A percentile compares a stretch with the other conserved stretches of the same genome.
Conservation (phyloP, 768 basidiomycete genomes). For the Xerocomellus intermedius region DNA sequence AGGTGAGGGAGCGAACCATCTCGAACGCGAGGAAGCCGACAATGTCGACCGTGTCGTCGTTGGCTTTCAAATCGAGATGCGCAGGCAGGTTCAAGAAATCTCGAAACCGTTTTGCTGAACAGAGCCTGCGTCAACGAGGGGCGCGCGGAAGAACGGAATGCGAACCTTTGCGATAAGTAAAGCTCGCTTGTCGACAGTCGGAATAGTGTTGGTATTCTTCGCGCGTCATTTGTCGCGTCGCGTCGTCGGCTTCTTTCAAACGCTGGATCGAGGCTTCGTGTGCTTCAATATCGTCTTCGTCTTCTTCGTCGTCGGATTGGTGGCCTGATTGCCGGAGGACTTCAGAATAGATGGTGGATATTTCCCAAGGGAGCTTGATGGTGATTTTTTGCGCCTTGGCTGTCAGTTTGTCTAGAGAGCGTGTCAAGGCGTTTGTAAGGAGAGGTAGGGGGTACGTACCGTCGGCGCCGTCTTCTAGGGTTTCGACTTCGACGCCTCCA, state of each 20-base stretch:
- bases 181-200: conserved; percentile 94
- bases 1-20: conserved; percentile 90
- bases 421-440: not conserved
- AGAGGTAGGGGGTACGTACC: conserved; percentile 41
- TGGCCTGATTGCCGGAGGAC: conserved; percentile 72
- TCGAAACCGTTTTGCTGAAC: conserved; percentile 87
- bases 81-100: conserved; percentile 90
- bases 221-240: conserved; percentile 92
- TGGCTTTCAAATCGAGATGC: conserved; percentile 83
- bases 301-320: conserved; percentile 92
- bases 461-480: conserved; percentile 79
- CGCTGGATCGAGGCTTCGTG: conserved; percentile 92
- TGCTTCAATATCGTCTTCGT: conserved; percentile 94
- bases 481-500: conserved; percentile 79
- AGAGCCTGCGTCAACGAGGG: not conserved
- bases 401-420: conserved; percentile 61
- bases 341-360: conserved; percentile 88
- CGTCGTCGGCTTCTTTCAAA: conserved; percentile 92
- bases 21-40: conserved; percentile 97
- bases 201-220: conserved; percentile 98
- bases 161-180: conserved; percentile 93
- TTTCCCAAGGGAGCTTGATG: conserved; percentile 96
- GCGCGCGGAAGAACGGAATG: not conserved
- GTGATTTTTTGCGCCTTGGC: conserved; percentile 90
- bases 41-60: conserved; percentile 94